Evolutionary conservation across 73 alveolate genomes (phyloP), one percentile per base, ranked within the genome.

Genomic region (Paramecium bursaria): DNA sequence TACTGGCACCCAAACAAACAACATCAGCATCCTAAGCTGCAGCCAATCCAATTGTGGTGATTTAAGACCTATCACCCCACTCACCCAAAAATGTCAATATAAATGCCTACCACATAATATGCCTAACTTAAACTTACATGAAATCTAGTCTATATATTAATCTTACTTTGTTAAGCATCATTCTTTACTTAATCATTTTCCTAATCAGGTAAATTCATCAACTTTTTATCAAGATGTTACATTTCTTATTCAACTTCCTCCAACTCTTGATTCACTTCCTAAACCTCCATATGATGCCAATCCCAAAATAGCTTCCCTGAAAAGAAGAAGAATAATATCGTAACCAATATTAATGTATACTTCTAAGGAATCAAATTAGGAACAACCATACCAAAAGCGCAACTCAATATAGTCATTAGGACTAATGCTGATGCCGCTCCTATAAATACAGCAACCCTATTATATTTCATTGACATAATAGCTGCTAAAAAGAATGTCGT

Each of bases 11-110:
- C 29, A 86, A 21, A 42, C 44, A 74, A 4, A 86, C 92, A 6
- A 61, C 79, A 46, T 31, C 74, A 1, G 90, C 15, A 21, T 80
- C 88, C 46, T 80, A n/a, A 23, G 44, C 88, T 7, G 76, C 61
- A 17, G 88, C 46, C 17, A 76, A 26, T 26, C 73, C 19, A 14
- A 76, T 76, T 0, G 88, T 76, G 5, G 88, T 76, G 9, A 76
- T 76, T 14, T 76, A 54, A 50, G 85, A 44, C 44, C 88, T 76
- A 39, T 76, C 88, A 27, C 88, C 88, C 88, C 88, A 76, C 44
- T 76, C 88, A 15, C 82, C 88, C 61, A 50, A 76, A 54, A 76
- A 76, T 1, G 88, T 76, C 55, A 76, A 26, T 5, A 55, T 76
- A 46, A 76, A 76, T 0, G 88, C 74, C 44, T 76, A 17, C 82